These are phyloP conservation scores for Hypseocharis bilobata DNA, from an alignment of 441 rosid species.

Conservation along the genomic window DNA sequence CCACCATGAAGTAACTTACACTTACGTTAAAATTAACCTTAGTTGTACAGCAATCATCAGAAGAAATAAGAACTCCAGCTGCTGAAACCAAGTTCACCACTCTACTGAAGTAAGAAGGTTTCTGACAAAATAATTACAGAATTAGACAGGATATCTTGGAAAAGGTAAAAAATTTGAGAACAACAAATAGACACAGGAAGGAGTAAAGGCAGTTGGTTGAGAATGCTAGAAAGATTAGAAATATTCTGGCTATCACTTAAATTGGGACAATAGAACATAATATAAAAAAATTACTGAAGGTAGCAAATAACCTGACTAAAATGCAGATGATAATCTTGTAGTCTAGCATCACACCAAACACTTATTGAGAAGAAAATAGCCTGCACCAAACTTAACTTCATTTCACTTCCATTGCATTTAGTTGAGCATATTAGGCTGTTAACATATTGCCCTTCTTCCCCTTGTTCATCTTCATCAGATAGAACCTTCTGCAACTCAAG, in stretches of 20 bases:
- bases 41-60: constrained; percentile 36
- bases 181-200: constrained; percentile 7
- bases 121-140: constrained; percentile 34
- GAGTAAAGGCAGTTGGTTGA: background rate
- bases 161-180: constrained; percentile 5
- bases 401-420: constrained; percentile 33
- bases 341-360: constrained; percentile 63
- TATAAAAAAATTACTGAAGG: constrained; percentile 6
- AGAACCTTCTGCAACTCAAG: constrained; percentile 53
- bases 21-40: constrained; percentile 46
- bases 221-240: constrained; percentile 15
- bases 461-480: constrained; percentile 35
- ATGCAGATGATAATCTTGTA: constrained; percentile 81
- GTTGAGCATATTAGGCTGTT: constrained; percentile 48
- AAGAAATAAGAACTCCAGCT: constrained; percentile 49
- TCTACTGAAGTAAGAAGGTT: constrained; percentile 50
- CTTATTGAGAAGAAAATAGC: constrained; percentile 56
- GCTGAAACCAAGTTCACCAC: constrained; percentile 51
- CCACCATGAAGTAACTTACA: constrained; percentile 12
- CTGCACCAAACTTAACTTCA: constrained; percentile 41
- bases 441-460: constrained; percentile 52
- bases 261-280: constrained; percentile 10
- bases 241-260: constrained; percentile 12
- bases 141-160: constrained; percentile 14
- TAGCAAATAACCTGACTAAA: constrained; percentile 56